A percentile compares a stretch with the other conserved stretches of the same genome.
phyloP scores from a whole-genome alignment of 805 yeast species.

The Wickerhamomyces pijperi region DNA sequence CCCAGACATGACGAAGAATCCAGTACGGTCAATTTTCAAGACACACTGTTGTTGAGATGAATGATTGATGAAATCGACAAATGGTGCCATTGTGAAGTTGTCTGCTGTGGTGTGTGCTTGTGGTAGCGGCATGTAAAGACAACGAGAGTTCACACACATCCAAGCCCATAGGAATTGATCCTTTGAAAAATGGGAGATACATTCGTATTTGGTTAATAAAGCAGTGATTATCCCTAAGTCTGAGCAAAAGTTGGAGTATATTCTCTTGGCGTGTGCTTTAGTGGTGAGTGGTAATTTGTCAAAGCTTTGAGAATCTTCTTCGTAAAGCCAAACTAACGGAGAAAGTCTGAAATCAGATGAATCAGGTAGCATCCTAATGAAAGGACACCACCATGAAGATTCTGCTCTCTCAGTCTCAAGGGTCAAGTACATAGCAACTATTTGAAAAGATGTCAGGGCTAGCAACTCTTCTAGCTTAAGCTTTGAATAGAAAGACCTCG shows the following conservation, averaged over 20 bases:
- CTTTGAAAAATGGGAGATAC: background rate
- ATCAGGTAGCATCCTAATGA: constrained; percentile 53
- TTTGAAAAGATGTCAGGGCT: constrained; percentile 46
- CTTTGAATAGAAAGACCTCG: constrained; percentile 7
- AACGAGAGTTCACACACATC: constrained; percentile 86
- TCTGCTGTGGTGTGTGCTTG: constrained; percentile 39
- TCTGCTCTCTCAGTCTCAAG: constrained; percentile 30
- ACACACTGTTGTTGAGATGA: constrained; percentile 36
- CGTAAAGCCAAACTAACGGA: constrained; percentile 54
- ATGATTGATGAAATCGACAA: constrained; percentile 83
- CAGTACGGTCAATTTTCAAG: constrained; percentile 32
- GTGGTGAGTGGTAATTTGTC: constrained; percentile 35
- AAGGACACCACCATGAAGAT: constrained; percentile 56
- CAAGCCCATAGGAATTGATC: constrained; percentile 52
- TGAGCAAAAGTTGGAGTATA: constrained; percentile 27
- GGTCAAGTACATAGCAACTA: constrained; percentile 37
- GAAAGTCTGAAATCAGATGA: constrained; percentile 37
- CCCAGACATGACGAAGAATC: constrained; percentile 41
- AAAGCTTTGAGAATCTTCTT: constrained; percentile 19
- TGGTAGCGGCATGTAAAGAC: constrained; percentile 67
- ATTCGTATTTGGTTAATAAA: constrained; percentile 5
- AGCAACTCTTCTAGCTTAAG: constrained; percentile 22
- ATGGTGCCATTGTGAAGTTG: constrained; percentile 86
- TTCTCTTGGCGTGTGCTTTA: constrained; percentile 26
- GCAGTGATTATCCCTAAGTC: constrained; percentile 33